phyloP scores from a whole-genome alignment of 345 rosid genomes.

The Eucalyptus regnans region DNA sequence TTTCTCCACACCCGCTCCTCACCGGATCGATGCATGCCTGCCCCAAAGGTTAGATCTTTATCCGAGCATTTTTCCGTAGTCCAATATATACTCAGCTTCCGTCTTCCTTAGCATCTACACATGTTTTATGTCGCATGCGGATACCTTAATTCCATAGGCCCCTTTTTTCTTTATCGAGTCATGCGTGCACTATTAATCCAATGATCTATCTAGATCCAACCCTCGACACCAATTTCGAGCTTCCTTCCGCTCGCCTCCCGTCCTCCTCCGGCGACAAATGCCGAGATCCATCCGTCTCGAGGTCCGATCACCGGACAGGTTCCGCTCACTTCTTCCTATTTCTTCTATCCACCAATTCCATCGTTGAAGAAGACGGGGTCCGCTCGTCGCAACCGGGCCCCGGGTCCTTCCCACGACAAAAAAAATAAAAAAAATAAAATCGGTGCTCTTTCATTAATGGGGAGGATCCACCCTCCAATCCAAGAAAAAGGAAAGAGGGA shows the following conservation, averaged over 20 bases:
- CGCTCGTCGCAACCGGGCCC: background rate
- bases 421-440: rapidly evolving
- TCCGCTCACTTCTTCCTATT: background rate
- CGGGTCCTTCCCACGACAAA: background rate
- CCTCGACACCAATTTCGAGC: too few species aligned
- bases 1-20: background rate
- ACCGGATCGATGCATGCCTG: rapidly evolving
- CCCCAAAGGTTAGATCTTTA: background rate
- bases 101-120: background rate
- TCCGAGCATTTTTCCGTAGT: background rate
- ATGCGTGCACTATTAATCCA: background rate
- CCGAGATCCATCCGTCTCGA: background rate
- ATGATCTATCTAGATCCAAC: background rate
- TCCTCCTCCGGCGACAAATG: background rate
- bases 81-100: background rate
- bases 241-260: background rate
- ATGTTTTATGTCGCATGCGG: rapidly evolving
- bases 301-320: background rate
- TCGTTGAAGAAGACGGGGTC: rapidly evolving
- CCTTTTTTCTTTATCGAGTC: background rate
- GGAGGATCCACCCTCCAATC: background rate
- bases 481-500: background rate
- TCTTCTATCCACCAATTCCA: background rate
- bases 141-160: background rate
- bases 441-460: too few species aligned